Conservation (phyloP, 345 rosid genomes). For the Lepidium africanum region DNA sequence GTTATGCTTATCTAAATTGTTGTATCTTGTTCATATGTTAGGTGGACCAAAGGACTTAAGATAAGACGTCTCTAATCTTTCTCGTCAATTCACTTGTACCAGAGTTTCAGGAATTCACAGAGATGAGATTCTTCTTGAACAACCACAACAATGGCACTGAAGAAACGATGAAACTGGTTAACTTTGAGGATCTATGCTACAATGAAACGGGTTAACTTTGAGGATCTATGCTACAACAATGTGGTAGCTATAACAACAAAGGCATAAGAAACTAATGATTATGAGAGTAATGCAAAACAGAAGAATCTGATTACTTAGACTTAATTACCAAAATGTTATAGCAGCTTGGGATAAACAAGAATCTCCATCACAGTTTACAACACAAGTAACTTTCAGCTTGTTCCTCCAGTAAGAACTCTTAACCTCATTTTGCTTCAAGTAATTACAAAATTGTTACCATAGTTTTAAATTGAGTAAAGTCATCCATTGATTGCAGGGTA, state of each 20-base stretch:
- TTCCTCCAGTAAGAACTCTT: slow-evolving; percentile 17
- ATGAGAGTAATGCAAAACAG: slow-evolving; percentile 2
- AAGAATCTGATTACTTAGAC: slow-evolving; percentile 23
- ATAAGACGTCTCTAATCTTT: too few species aligned
- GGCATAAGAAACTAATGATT: slow-evolving; percentile 3
- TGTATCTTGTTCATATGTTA: too few species aligned
- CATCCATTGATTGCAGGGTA: background rate
- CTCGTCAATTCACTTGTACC: slow-evolving; percentile 29
- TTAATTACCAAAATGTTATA: slow-evolving; percentile 25
- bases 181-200: slow-evolving; percentile 9
- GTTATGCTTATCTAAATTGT: too few species aligned
- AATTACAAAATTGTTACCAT: background rate
- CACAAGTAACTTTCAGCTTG: slow-evolving; percentile 22
- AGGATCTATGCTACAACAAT: background rate
- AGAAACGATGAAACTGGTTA: slow-evolving; percentile 6
- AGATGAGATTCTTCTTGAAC: slow-evolving; percentile 11
- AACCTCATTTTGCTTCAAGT: background rate
- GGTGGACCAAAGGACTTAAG: too few species aligned
- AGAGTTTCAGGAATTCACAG: slow-evolving; percentile 19
- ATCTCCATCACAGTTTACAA: background rate
- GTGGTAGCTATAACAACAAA: background rate
- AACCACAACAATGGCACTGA: background rate
- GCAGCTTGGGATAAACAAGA: slow-evolving; percentile 29
- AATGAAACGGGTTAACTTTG: slow-evolving; percentile 9
- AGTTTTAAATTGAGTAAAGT: background rate